Percentiles rank a stretch among this genome's conserved stretches.
These are phyloP conservation scores for Avena eriantha DNA, from an alignment of 176 grass and related monocot genomes.

Conservation along the genomic window DNA sequence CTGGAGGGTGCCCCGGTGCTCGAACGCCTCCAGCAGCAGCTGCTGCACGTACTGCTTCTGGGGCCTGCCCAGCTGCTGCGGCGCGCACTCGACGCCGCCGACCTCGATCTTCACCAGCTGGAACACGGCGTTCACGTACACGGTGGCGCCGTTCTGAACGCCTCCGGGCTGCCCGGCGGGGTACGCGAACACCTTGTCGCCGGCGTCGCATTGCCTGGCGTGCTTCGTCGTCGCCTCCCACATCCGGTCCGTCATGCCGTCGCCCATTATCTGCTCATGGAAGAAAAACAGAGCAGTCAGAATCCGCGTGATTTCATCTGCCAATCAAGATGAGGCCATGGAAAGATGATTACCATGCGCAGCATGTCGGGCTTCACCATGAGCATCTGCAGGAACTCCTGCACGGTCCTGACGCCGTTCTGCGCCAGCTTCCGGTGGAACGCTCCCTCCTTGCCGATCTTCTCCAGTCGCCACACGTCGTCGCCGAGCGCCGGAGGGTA, in stretches of 20 bases:
- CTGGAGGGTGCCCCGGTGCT: constrained; percentile 42
- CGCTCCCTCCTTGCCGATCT: constrained; percentile 76
- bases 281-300: constrained; percentile 28
- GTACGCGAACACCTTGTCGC: constrained; percentile 61
- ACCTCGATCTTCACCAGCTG: constrained; percentile 36
- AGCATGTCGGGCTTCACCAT: constrained; percentile 44
- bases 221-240: constrained; percentile 69
- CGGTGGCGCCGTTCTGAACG: background rate
- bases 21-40: constrained; percentile 51
- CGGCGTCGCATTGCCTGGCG: constrained; percentile 57
- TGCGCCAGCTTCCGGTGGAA: constrained; percentile 68
- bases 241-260: constrained; percentile 80
- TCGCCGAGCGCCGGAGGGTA: constrained; percentile 73
- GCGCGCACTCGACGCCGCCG: background rate
- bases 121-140: constrained; percentile 65
- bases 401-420: background rate
- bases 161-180: background rate
- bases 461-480: constrained; percentile 88
- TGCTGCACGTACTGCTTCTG: constrained; percentile 42
- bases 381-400: background rate
- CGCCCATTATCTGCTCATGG: constrained; percentile 62
- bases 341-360: too few relatives aligned
- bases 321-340: too few relatives aligned
- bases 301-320: background rate
- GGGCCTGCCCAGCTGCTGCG: constrained; percentile 43